Base-by-base conservation (phyloP, 78 protist species). In the Monosiga brevicollis region DNA sequence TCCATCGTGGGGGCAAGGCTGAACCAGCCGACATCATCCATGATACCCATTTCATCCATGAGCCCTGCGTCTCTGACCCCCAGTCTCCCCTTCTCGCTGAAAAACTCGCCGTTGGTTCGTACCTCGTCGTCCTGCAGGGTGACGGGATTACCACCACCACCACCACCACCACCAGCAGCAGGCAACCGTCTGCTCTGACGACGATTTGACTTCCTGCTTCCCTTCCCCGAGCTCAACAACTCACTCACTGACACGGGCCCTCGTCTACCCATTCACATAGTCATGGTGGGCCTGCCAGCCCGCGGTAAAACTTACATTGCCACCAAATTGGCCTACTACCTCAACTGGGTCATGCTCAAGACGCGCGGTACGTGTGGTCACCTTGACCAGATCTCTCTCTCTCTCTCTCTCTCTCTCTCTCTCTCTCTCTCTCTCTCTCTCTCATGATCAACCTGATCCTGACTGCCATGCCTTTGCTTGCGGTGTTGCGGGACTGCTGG, bases 281-380 rank as follows among this genome's bases (percentile, higher is more conserved):
- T 49, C 62, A 49, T 92, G 90, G 95, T 92, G 38, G 95, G 95
- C 20, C 89, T 93, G 72, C 95, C 95, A 25, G 95, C 94, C 35
- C 77, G 95, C 6, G 96, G 96, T 37, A 93, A 93, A 86, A 84
- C 96, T 0, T 90, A 78, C 86, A 84, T 83, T 24, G 84, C 84
- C 26, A 34, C 54, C 36, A 90, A 93, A 80, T 83, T 93, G 20
- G 80, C 89, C 77, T 76, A 93, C 71, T 90, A 90, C 88, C 71
- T 93, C 37, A 84, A 84, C 36, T 93, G 95, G 95, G 73, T 87
- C 79, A 85, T 84, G 79, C 70, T 91, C 79, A 49, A n/a, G 90
- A 74, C 73, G 79, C 55, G 23, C 62, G 62, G 62, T 49, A 15
- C 6, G 62, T n/a, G n/a, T n/a, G n/a, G n/a, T n/a, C n/a, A n/a